A percentile compares a stretch with the other conserved stretches of the same genome.
These are phyloP conservation scores for Gigaspora rosea DNA, from an alignment of 192 early-diverging fungal species.

Conservation along the genomic window DNA sequence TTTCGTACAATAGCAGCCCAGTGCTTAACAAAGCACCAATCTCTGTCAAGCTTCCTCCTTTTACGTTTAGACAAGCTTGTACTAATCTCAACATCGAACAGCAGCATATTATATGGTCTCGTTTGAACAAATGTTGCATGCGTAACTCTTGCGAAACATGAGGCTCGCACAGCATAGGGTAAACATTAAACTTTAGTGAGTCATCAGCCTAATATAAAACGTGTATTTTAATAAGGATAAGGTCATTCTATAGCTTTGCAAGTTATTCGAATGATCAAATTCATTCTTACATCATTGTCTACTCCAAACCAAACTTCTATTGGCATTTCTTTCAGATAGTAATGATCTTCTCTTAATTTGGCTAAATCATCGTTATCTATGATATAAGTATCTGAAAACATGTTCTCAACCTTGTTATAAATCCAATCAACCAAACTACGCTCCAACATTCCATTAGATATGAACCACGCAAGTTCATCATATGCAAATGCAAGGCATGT, in stretches of 20 bases:
- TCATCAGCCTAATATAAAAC: constrained; percentile 29
- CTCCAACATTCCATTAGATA: constrained; percentile 56
- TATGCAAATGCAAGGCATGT: constrained; percentile 67
- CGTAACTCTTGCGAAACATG: constrained; percentile 26
- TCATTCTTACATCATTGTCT: constrained; percentile 42
- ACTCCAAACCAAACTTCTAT: constrained; percentile 50
- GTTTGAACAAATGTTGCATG: constrained; percentile 20
- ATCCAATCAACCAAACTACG: constrained; percentile 65
- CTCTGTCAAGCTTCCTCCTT: constrained; percentile 55
- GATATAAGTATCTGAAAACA: constrained; percentile 63
- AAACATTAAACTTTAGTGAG: constrained; percentile 39
- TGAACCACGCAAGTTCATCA: constrained; percentile 71
- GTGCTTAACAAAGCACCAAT: constrained; percentile 74
- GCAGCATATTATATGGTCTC: constrained; percentile 52
- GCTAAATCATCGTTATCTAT: constrained; percentile 43
- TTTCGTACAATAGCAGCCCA: constrained; percentile 57
- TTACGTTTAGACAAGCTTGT: constrained; percentile 68
- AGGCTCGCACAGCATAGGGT: constrained; percentile 44
- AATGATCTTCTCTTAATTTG: constrained; percentile 18
- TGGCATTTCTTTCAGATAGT: constrained; percentile 33
- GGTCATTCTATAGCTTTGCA: too few species aligned
- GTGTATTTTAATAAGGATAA: too few species aligned
- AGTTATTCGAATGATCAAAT: neutral
- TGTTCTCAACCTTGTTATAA: constrained; percentile 60
- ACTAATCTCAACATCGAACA: constrained; percentile 70